Conservation (phyloP, 1,284 basidiomycete genomes). For the Rhizoctonia solani region DNA sequence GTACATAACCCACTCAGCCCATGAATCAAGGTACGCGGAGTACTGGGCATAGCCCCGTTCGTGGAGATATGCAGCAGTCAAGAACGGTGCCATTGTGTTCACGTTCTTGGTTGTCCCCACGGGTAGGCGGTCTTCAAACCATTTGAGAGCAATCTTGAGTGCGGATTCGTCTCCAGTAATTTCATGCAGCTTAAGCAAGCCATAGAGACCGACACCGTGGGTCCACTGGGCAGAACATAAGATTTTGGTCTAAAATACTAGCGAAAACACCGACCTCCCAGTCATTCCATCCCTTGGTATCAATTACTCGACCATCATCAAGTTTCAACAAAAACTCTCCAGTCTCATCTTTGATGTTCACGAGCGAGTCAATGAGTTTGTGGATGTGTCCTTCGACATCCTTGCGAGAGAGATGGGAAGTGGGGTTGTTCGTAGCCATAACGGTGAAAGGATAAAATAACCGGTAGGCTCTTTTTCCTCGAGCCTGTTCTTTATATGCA, state of each 20-base stretch:
- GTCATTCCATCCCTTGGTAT: constrained; percentile 68
- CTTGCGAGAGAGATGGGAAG: constrained; percentile 27
- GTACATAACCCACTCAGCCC: constrained; percentile 69
- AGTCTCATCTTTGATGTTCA: constrained; percentile 63
- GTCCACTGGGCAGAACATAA: constrained; percentile 52
- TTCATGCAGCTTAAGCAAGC: constrained; percentile 52
- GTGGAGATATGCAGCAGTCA: constrained; percentile 61
- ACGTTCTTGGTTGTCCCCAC: constrained; percentile 68
- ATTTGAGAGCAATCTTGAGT: constrained; percentile 55
- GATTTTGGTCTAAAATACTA: neutral
- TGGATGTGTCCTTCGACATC: constrained; percentile 44
- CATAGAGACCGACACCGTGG: constrained; percentile 60
- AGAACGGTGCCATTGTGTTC: constrained; percentile 67
- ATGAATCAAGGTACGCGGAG: constrained; percentile 57
- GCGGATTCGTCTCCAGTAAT: constrained; percentile 52
- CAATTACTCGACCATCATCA: constrained; percentile 61
- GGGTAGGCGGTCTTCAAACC: constrained; percentile 61
- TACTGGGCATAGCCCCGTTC: constrained; percentile 51
- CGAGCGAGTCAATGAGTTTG: constrained; percentile 58
- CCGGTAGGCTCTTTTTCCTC: neutral
- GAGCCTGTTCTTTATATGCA: constrained; percentile 22
- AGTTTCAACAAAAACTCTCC: constrained; percentile 61
- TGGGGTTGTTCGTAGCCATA: constrained; percentile 11
- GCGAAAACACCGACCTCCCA: constrained; percentile 51
- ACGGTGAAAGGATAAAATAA: neutral